Evolutionary conservation across 2,329 filamentous ascomycete species (phyloP), one percentile per base, ranked within the genome.

Genomic region (Penicillium sp.): DNA sequence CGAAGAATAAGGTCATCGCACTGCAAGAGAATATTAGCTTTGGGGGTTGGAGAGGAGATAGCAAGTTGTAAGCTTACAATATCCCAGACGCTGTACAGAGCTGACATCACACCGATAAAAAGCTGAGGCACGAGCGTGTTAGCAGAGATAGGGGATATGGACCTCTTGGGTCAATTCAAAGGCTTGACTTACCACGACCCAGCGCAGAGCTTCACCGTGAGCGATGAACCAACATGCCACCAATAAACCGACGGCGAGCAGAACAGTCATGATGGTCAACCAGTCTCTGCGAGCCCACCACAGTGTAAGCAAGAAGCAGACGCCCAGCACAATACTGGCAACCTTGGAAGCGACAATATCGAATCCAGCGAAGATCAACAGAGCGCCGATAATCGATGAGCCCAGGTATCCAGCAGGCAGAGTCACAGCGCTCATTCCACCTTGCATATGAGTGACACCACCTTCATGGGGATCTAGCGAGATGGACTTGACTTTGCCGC

Each of bases 221-320:
- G 81, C 80, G 66, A 92, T 91, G 72, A 92, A 92, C 89, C 89
- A 92, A 67, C 86, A 90, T 0, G 80, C 89, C 1, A 92, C 77
- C 24, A 92, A 71, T 64, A 92, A 69, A 0, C 86, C 89, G 1
- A 92, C 84, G 0, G 88, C 88, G 5, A 87, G 74, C 7, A 91
- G 69, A 8, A 92, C 77, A 0, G 89, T 92, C 14, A 83, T 59
- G 54, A 92, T 85, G 0, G 89, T 92, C 57, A 92, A 76, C 88
- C 88, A 92, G 70, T 92, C 88, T 64, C 81, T 84, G 59, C 88
- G 82, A 2, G 87, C 88, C 89, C 89, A 92, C 89, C 89, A 92
- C 3, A 92, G 74, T 0, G 87, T 91, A n/a, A 92, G 73, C 58
- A 92, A 69, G 66, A 92, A 92, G 68, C 88, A 90, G 3, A 86